Base-by-base conservation (phyloP, 1,139 yeast species). In the Saccharomyces pastorianus region DNA sequence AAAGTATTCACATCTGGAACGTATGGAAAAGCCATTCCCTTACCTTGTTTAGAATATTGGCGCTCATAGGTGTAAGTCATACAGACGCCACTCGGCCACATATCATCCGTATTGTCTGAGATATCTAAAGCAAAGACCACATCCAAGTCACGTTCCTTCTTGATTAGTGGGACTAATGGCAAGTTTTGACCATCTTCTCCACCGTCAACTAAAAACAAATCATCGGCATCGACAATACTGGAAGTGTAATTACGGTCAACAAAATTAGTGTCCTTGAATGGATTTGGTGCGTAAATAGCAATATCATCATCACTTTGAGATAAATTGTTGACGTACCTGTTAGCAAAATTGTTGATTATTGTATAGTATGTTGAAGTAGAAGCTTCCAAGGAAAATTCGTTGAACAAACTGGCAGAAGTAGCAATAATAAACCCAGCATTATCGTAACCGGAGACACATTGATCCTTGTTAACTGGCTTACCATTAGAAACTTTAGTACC, bases 101-200 rank as follows among this genome's bases (percentile, higher is more conserved):
- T 70, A 42, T 74, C 69, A 11, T 72, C 70, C 0, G 90, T 83
- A 62, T 89, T 96, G 46, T 88, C 90, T 4, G 89, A 81, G 71
- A 84, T 85, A 66, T 90, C 97, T 66, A 81, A 83, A 0, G 95
- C 95, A 68, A 90, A 79, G 34, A 90, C 77, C n/a, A 85, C 81
- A 66, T 89, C 96, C 17, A 88, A 76, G 20, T 76, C 73, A 65
- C 96, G 80, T 47, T 77, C 77, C 13, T 81, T 79, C 69, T 85
- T 91, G 49, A 88, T 68, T 60, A 88, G 74, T n/a, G 96, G 96
- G 57, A 78, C 76, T 42, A 88, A 72, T 5, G 96, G 96, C 27
- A 89, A 76, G 61, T 83, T 84, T 66, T 88, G 91, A 6, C 68
- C 71, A 69, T 88, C 96, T 68, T 84, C 90, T 57, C 96, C 96